phyloP scores from a whole-genome alignment of 805 yeast species.

The Wickerhamiella nectarea region DNA sequence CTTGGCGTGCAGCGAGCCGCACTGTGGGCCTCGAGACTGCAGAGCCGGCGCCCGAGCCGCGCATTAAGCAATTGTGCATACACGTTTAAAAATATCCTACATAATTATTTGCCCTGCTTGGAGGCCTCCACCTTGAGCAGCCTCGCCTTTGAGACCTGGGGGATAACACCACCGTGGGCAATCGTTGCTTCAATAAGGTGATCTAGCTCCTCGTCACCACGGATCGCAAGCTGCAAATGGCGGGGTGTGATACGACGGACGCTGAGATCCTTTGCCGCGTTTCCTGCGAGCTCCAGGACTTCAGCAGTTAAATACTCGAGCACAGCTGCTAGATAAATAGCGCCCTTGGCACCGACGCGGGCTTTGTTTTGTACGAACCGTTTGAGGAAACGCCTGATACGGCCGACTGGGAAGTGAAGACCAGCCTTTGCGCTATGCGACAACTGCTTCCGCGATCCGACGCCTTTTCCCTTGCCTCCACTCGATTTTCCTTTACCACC shows the following conservation, averaged over 20 bases:
- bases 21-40: too few relatives aligned
- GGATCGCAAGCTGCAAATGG: slow-evolving; percentile 95
- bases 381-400: slow-evolving; percentile 93
- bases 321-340: slow-evolving; percentile 89
- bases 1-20: too few relatives aligned
- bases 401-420: slow-evolving; percentile 97
- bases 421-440: slow-evolving; percentile 46
- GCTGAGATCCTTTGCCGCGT: slow-evolving; percentile 98
- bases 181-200: slow-evolving; percentile 86
- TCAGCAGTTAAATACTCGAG: slow-evolving; percentile 95
- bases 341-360: slow-evolving; percentile 97
- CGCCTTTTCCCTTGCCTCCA: slow-evolving; percentile 76
- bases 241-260: slow-evolving; percentile 98
- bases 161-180: slow-evolving; percentile 98
- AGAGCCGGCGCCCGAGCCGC: background rate
- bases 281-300: slow-evolving; percentile 94
- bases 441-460: slow-evolving; percentile 13
- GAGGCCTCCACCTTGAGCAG: slow-evolving; percentile 44
- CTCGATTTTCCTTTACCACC: slow-evolving; percentile 82
- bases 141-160: slow-evolving; percentile 89
- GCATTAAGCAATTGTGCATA: too few relatives aligned
- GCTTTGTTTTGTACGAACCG: slow-evolving; percentile 77
- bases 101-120: slow-evolving; percentile 29
- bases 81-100: too few relatives aligned
- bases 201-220: slow-evolving; percentile 98